Evolutionary conservation across 2,329 filamentous ascomycete species (phyloP), one percentile per base, ranked within the genome.

Genomic region (Colletotrichum neosansevieriae): DNA sequence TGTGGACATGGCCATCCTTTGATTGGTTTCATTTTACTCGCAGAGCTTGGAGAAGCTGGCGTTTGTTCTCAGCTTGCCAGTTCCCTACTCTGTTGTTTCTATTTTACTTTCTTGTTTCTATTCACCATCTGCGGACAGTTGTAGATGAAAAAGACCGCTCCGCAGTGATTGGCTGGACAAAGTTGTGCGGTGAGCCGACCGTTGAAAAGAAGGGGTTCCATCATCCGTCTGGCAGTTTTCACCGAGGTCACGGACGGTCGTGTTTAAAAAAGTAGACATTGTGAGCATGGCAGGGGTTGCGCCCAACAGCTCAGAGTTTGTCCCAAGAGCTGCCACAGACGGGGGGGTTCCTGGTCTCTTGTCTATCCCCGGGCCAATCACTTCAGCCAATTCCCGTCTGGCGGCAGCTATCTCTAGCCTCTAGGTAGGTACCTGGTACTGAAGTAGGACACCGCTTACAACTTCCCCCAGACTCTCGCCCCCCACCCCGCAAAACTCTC

Each of bases 11-110:
- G n/a, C n/a, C n/a, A n/a, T n/a, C n/a, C 7, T 51, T 63, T 57
- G 34, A 57, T 67, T 67, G 50, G 44, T 24, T n/a, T 67, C 63
- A 51, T 63, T 58, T 57, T 32, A n/a, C 17, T 4, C 19, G 3
- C 36, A 6, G 45, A 53, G 12, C 24, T 60, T n/a, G 62, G 17
- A 36, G 56, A 29, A 34, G 47, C 60, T 60, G 36, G 54, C 45
- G 36, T 47, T 58, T 4, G 24, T 24, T 24, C 38, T 47, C 38
- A 47, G 38, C 19, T 58, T 58, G 12, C 34, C 13, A 17, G 42
- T 15, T 54, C n/a, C 21, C n/a, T 36, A 17, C 50, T 15, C 13
- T 17, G 21, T 6, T 50, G 19, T 9, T 34, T 12, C 47, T 15
- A 15, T 53, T 13, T n/a, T n/a, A n/a, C 50, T 15, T 17, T 17